Conservation (phyloP, 495 filamentous ascomycete species). For the Acidiella bohemica region DNA sequence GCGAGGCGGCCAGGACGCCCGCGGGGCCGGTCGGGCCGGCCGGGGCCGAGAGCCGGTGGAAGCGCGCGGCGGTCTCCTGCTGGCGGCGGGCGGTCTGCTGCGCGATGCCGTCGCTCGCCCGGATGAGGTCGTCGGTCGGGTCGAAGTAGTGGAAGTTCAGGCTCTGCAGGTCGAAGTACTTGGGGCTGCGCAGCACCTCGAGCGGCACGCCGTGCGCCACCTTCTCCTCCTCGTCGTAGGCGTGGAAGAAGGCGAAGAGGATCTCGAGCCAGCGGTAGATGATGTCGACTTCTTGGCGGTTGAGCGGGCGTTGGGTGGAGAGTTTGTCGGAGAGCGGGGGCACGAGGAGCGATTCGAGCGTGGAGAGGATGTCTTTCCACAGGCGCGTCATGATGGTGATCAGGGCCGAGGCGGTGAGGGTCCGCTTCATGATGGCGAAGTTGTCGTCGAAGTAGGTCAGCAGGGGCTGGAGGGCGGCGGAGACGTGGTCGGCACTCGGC, state of each 20-base stretch:
- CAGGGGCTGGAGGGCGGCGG: conserved; percentile 71
- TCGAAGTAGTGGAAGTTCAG: conserved; percentile 99
- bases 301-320: conserved; percentile 74
- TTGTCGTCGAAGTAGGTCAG: conserved; percentile 98
- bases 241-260: conserved; percentile 90
- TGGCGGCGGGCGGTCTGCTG: conserved; percentile 68
- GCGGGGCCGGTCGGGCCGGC: conserved; percentile 37
- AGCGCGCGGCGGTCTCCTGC: conserved; percentile 42
- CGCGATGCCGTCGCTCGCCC: conserved; percentile 89
- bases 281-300: conserved; percentile 80
- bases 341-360: conserved; percentile 79
- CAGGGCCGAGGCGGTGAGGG: conserved; percentile 86
- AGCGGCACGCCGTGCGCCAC: conserved; percentile 76
- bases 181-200: conserved; percentile 85
- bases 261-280: conserved; percentile 89
- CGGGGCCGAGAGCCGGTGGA: conserved; percentile 54
- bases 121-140: conserved; percentile 76
- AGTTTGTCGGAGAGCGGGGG: conserved; percentile 93
- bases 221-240: conserved; percentile 72
- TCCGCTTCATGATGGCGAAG: conserved; percentile 97
- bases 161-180: conserved; percentile 92
- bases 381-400: conserved; percentile 91
- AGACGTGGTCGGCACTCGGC: conserved; percentile 57
- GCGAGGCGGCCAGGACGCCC: conserved; percentile 52
- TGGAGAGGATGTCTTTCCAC: conserved; percentile 94